Conservation (phyloP, 73 alveolate genomes). For the Breviolum minutum region DNA sequence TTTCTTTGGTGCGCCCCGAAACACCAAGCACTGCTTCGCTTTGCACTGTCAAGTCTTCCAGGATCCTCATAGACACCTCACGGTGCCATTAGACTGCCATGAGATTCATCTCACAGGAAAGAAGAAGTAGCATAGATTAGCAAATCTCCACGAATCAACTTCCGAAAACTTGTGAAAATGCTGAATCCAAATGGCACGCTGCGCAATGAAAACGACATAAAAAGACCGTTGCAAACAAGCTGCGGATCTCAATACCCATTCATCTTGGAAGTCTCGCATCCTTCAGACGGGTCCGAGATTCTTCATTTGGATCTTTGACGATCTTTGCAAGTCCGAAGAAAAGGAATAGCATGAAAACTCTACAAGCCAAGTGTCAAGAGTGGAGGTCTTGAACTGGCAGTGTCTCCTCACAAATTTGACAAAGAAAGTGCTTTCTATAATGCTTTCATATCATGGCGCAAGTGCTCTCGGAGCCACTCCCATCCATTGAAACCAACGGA, state of each 20-base stretch:
- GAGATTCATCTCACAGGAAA: too few species aligned
- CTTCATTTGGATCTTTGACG: not conserved
- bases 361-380: not conserved
- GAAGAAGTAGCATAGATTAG: too few species aligned
- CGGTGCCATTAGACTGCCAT: not conserved
- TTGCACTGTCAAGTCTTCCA: slow-evolving; percentile 13
- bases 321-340: not conserved
- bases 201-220: not conserved
- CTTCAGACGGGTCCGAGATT: not conserved
- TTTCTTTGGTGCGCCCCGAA: not conserved
- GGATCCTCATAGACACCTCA: slow-evolving; percentile 4
- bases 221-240: not conserved
- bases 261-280: slow-evolving; percentile 16
- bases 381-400: slow-evolving; percentile 60
- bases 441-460: not conserved
- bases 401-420: slow-evolving; percentile 4
- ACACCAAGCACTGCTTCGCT: not conserved
- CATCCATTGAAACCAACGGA: not conserved
- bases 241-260: slow-evolving; percentile 14
- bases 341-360: not conserved
- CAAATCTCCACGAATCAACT: too few species aligned
- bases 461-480: not conserved
- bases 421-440: not conserved
- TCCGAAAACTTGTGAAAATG: too few species aligned
- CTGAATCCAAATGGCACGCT: not conserved